phyloP scores from a whole-genome alignment of 1,284 basidiomycete species.

The Cryptococcus maquisensis region DNA sequence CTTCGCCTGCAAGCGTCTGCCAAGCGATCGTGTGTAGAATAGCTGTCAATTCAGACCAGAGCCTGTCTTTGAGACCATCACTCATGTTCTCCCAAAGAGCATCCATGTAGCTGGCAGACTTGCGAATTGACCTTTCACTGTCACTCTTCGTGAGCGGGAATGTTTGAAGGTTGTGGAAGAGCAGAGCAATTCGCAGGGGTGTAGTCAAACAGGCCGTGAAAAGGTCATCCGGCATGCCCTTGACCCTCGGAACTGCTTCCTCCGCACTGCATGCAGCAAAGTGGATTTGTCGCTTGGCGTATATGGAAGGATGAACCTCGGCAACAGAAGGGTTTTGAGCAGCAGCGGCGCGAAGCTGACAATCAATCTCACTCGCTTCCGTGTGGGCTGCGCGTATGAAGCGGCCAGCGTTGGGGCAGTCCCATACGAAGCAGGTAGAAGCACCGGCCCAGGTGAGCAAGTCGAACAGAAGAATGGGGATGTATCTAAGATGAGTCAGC shows the following conservation, averaged over 20 bases:
- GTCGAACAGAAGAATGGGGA: constrained; percentile 39
- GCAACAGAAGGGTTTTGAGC: constrained; percentile 23
- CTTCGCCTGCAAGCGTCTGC: constrained; percentile 23
- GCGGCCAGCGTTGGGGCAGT: constrained; percentile 32
- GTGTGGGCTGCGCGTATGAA: constrained; percentile 29
- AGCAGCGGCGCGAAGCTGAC: constrained; percentile 29
- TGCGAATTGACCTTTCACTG: constrained; percentile 9
- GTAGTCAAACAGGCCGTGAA: constrained; percentile 36
- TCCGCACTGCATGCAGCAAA: constrained; percentile 36
- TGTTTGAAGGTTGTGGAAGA: constrained; percentile 32
- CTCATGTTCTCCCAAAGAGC: constrained; percentile 26
- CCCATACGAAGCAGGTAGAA: constrained; percentile 38
- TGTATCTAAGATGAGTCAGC: constrained; percentile 23
- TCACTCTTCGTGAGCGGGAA: constrained; percentile 28
- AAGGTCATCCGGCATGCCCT: constrained; percentile 35
- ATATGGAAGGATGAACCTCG: constrained; percentile 28
- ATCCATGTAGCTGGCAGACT: constrained; percentile 21
- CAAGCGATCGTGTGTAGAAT: constrained; percentile 39
- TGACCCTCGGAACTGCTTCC: constrained; percentile 21
- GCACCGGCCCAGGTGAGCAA: constrained; percentile 36
- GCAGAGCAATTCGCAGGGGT: constrained; percentile 27
- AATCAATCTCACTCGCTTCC: constrained; percentile 38
- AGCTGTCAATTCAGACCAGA: constrained; percentile 28
- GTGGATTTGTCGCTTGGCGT: constrained; percentile 33
- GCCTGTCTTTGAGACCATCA: constrained; percentile 18